Evolutionary conservation across 129 eudicot species (phyloP).

Genomic region (Artemisia argyi): DNA sequence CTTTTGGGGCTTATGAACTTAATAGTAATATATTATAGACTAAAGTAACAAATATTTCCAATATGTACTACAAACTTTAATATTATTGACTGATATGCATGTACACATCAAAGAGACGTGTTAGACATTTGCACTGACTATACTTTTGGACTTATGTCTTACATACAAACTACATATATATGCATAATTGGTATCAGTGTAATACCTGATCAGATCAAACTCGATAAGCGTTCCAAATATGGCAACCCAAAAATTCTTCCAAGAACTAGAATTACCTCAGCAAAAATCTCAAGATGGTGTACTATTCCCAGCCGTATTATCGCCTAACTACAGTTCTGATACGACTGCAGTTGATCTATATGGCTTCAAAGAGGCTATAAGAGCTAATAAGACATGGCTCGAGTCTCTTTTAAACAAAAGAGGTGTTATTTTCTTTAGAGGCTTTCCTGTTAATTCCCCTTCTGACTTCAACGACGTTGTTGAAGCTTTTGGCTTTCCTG

Average conservation of each 20-base stretch:
- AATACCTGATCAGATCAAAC: too few species aligned
- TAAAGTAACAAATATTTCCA: too few species aligned
- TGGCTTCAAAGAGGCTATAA: slow-evolving; percentile 36
- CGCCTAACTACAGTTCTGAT: slow-evolving; percentile 30
- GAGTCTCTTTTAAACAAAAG: slow-evolving; percentile 39
- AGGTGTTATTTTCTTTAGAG: slow-evolving; percentile 71
- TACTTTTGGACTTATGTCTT: too few species aligned
- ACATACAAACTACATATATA: too few species aligned
- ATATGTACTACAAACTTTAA: too few species aligned
- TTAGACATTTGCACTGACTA: too few species aligned
- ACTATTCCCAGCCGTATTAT: slow-evolving; percentile 50
- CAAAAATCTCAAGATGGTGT: slow-evolving; percentile 38
- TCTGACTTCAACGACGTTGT: slow-evolving; percentile 69
- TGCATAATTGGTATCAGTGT: too few species aligned
- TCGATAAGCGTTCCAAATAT: neutral
- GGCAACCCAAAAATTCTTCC: slow-evolving; percentile 37
- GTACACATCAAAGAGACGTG: too few species aligned
- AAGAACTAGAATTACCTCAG: slow-evolving; percentile 35
- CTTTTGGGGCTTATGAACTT: too few species aligned
- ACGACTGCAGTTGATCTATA: neutral
- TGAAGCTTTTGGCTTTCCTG: slow-evolving; percentile 69
- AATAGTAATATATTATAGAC: too few species aligned
- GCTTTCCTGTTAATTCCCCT: slow-evolving; percentile 39
- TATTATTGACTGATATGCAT: too few species aligned
- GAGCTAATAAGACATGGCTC: slow-evolving; percentile 45